Evolutionary conservation across 1,284 basidiomycete genomes (phyloP).

Genomic region (Mycosarcoma mackinlayi): DNA sequence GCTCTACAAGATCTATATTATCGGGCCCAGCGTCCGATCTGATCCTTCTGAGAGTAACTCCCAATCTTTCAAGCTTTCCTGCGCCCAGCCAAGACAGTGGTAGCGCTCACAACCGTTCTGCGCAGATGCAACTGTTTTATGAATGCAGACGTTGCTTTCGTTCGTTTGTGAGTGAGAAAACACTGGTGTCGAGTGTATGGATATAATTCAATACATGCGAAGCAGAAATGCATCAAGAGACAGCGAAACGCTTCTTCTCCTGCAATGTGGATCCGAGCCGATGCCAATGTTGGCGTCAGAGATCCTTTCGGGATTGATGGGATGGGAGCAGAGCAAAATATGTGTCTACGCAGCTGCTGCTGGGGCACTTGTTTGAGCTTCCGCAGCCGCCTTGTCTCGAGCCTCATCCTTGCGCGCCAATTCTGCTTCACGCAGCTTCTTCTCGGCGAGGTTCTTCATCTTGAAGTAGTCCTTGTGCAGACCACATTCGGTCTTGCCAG

Average conservation of each 20-base stretch:
- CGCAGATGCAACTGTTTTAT: too few species aligned
- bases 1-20: too few species aligned
- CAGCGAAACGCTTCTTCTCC: background rate
- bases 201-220: slow-evolving; percentile 38
- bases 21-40: too few species aligned
- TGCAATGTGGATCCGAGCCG: background rate
- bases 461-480: slow-evolving; percentile 74
- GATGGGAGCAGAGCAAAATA: too few species aligned
- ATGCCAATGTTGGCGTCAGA: background rate
- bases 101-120: too few species aligned
- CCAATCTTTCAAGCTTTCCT: too few species aligned
- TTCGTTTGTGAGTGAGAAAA: background rate
- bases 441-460: slow-evolving; percentile 63
- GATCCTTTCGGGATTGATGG: slow-evolving; percentile 10
- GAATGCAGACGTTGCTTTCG: slow-evolving; percentile 12
- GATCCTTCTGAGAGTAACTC: too few species aligned
- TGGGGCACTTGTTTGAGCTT: slow-evolving; percentile 1
- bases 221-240: background rate
- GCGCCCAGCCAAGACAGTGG: too few species aligned
- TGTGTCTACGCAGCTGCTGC: slow-evolving; percentile 1
- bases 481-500: slow-evolving; percentile 92
- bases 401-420: slow-evolving; percentile 56
- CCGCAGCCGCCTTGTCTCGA: slow-evolving; percentile 34
- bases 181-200: slow-evolving; percentile 6
- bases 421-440: slow-evolving; percentile 62